Evolutionary conservation across 2,329 filamentous ascomycete genomes (phyloP).

Genomic region (Fusarium anguioides): DNA sequence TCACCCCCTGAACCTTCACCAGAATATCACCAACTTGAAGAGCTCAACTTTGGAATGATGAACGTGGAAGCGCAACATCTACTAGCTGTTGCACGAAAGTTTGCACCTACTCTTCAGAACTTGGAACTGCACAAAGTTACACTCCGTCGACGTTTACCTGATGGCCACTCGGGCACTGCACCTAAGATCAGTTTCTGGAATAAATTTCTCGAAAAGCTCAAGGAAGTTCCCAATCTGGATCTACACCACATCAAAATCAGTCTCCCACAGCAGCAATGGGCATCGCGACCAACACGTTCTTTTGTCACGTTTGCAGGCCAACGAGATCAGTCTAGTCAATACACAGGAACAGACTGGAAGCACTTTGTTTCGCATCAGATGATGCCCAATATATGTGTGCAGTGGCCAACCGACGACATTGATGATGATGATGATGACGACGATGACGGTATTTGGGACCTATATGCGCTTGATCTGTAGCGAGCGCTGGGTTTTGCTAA

Average conservation of each 20-base stretch:
- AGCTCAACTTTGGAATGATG: constrained; percentile 58
- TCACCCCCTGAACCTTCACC: constrained; percentile 37
- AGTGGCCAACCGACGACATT: constrained; percentile 18
- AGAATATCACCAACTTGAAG: constrained; percentile 50
- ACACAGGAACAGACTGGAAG: constrained; percentile 52
- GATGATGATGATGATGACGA: constrained; percentile 27
- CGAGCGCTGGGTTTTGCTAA: constrained; percentile 29
- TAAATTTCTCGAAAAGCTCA: constrained; percentile 52
- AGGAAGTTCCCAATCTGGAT: constrained; percentile 46
- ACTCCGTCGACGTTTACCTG: constrained; percentile 34
- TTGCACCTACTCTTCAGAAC: constrained; percentile 55
- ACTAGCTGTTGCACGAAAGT: constrained; percentile 53
- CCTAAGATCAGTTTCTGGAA: constrained; percentile 53
- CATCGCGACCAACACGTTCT: constrained; percentile 8
- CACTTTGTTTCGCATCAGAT: constrained; percentile 49
- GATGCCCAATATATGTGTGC: constrained; percentile 33
- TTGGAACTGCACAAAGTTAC: constrained; percentile 60
- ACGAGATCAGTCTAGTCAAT: constrained; percentile 28
- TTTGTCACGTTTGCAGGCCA: constrained; percentile 26
- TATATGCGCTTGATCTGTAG: constrained; percentile 44
- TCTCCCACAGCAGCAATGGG: constrained; percentile 44
- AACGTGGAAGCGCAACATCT: constrained; percentile 47
- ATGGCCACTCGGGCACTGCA: background rate
- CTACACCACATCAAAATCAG: constrained; percentile 51
- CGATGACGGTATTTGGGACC: constrained; percentile 46